Conservation (phyloP, 768 basidiomycete species). For the Mycena kentingensis region DNA sequence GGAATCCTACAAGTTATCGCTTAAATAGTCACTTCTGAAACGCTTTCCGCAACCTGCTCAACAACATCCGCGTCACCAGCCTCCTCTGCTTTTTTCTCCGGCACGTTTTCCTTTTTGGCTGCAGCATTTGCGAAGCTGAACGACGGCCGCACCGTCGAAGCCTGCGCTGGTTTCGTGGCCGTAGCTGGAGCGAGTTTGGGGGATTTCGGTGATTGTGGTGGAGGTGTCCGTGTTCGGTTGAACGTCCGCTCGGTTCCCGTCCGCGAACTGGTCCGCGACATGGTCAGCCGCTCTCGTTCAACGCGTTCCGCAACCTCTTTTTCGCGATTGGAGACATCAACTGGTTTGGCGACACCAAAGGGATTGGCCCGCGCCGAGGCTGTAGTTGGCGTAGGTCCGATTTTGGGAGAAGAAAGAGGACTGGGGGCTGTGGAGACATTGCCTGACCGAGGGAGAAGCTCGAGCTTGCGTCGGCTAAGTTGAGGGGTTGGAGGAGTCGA, state of each 20-base stretch:
- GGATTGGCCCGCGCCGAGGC: slow-evolving; percentile 62
- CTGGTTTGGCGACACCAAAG: slow-evolving; percentile 90
- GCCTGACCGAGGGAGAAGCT: slow-evolving; percentile 80
- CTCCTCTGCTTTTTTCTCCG: slow-evolving; percentile 13
- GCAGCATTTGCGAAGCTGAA: slow-evolving; percentile 86
- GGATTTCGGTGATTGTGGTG: slow-evolving; percentile 31
- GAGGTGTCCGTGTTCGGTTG: slow-evolving; percentile 36
- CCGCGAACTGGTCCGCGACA: slow-evolving; percentile 56
- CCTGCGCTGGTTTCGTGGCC: slow-evolving; percentile 31
- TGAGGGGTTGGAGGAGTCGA: slow-evolving; percentile 86
- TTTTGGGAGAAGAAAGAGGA: slow-evolving; percentile 79
- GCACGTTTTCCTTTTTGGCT: slow-evolving; percentile 45
- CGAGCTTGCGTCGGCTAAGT: slow-evolving; percentile 75
- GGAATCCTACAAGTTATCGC: slow-evolving; percentile 13
- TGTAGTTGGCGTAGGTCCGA: slow-evolving; percentile 47
- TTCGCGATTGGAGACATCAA: slow-evolving; percentile 80
- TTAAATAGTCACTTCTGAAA: slow-evolving; percentile 25
- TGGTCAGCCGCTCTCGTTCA: slow-evolving; percentile 56
- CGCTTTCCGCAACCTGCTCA: slow-evolving; percentile 12
- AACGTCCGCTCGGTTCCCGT: slow-evolving; percentile 50
- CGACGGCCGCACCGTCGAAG: slow-evolving; percentile 59
- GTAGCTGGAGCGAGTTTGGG: slow-evolving; percentile 30
- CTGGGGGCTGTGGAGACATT: slow-evolving; percentile 67
- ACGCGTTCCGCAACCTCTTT: slow-evolving; percentile 72
- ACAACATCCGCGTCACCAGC: slow-evolving; percentile 7